Base-by-base conservation (phyloP, 164 flowering plant genomes). In the Chimonanthus praecox region DNA sequence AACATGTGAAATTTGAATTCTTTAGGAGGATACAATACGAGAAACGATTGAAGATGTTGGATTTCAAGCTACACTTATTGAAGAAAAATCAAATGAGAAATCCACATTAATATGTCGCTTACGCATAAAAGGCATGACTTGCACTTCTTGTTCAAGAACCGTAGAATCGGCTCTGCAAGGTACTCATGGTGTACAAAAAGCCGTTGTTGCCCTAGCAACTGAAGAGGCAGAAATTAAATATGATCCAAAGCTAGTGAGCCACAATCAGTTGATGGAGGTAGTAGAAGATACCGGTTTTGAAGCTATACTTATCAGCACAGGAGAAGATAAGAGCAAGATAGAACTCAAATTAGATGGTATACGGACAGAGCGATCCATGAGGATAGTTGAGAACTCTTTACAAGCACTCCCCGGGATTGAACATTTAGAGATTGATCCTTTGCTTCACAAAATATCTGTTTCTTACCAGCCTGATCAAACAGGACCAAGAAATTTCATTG, bases 31-130 rank as follows among this genome's bases (percentile, higher is more conserved):
- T 64, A 81, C 76, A 16, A 91, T 91, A 21, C 87, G 89, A 49
- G 92, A 88, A 72, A 78, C 96, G 43, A 90, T 94, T 60, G 91
- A 88, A 78, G 94, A 90, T 80, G 92, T 67, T 71, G 97, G 98
- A 6, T 92, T 92, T 79, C 65, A 84, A 72, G 94, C 96, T 13
- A 64, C 85, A 7, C 60, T 86, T 77, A 80, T 88, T 16, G 49
- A 78, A 65, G 94, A 85, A 33, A 88, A 84, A n/a, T 45, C 64
- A 3, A 75, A 60, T 73, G 88, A 85, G 48, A 78, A 62, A 60
- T 68, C 82, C 8, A 70, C 49, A 43, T 88, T 82, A 70, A 80
- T 83, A 60, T 90, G 97, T 62, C 79, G 93, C 43, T 78, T 94
- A 15, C 86, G 68, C 3, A 87, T 90, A 48, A 87, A 82, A 72